Percentiles rank a stretch among this genome's conserved stretches.
phyloP scores from a whole-genome alignment of 2,329 filamentous ascomycete genomes.

The Fonsecaea pedrosoi region DNA sequence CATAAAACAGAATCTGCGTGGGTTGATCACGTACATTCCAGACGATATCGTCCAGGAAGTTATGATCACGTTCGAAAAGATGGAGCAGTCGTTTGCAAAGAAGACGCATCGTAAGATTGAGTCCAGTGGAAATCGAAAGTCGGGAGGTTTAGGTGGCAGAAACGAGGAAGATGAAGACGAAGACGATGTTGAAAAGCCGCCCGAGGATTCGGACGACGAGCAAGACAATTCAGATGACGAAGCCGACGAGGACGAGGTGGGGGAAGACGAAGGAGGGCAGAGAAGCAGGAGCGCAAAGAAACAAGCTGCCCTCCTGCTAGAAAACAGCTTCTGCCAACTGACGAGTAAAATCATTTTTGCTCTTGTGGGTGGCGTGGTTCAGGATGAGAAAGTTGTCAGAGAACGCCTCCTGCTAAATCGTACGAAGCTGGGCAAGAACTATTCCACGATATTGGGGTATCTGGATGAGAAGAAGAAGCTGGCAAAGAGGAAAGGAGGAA shows the following conservation, averaged over 20 bases:
- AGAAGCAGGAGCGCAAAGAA: slow-evolving; percentile 55
- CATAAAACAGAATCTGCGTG: slow-evolving; percentile 62
- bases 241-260: slow-evolving; percentile 83
- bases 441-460: slow-evolving; percentile 80
- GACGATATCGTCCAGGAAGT: slow-evolving; percentile 69
- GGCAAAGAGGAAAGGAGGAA: background rate
- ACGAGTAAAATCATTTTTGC: slow-evolving; percentile 84
- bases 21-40: slow-evolving; percentile 73
- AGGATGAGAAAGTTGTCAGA: slow-evolving; percentile 70
- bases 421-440: slow-evolving; percentile 79
- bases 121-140: slow-evolving; percentile 19
- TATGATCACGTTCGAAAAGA: slow-evolving; percentile 75
- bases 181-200: slow-evolving; percentile 41
- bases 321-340: slow-evolving; percentile 84
- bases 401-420: slow-evolving; percentile 80
- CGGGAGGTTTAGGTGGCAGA: slow-evolving; percentile 5
- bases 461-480: slow-evolving; percentile 70
- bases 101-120: slow-evolving; percentile 56
- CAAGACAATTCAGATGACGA: slow-evolving; percentile 69
- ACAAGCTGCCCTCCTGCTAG: slow-evolving; percentile 73
- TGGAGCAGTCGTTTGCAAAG: slow-evolving; percentile 80
- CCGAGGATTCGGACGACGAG: slow-evolving; percentile 60
- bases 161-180: slow-evolving; percentile 36
- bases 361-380: slow-evolving; percentile 76
- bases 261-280: slow-evolving; percentile 46